Evolutionary conservation across 176 grass and related monocot species (phyloP).

Genomic region (Zizania latifolia): DNA sequence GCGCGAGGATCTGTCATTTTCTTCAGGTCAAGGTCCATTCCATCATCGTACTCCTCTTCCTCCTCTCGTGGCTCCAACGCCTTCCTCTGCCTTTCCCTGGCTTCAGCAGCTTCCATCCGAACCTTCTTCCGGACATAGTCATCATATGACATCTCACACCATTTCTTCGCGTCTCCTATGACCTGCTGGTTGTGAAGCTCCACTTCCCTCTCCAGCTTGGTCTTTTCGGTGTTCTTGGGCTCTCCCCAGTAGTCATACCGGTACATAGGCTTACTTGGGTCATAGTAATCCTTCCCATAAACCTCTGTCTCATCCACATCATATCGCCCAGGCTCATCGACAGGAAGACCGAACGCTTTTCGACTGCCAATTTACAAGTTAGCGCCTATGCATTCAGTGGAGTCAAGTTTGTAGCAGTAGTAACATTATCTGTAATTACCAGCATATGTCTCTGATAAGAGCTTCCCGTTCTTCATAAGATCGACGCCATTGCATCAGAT

Average conservation of each 20-base stretch:
- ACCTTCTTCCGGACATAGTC: constrained; percentile 42
- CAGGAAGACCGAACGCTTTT: constrained; percentile 60
- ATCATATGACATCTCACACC: constrained; percentile 71
- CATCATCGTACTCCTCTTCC: constrained; percentile 53
- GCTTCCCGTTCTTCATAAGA: constrained; percentile 83
- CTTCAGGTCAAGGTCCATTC: constrained; percentile 62
- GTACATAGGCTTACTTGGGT: constrained; percentile 65
- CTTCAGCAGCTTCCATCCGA: constrained; percentile 27
- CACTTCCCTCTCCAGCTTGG: constrained; percentile 44
- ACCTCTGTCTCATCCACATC: constrained; percentile 67
- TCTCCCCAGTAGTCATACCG: constrained; percentile 69
- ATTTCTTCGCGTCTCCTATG: constrained; percentile 58
- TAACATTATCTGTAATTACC: constrained; percentile 35
- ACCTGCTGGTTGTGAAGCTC: constrained; percentile 50
- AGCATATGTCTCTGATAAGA: constrained; percentile 91
- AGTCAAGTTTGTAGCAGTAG: neutral
- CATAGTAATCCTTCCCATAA: constrained; percentile 63
- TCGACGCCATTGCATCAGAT: constrained; percentile 76
- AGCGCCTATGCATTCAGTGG: neutral
- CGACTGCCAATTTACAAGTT: constrained; percentile 40
- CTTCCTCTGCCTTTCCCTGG: constrained; percentile 16
- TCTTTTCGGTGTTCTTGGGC: constrained; percentile 54
- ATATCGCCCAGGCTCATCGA: constrained; percentile 74
- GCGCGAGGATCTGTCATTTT: constrained; percentile 30
- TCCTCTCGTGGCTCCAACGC: constrained; percentile 6